phyloP scores from a whole-genome alignment of 495 filamentous ascomycete genomes.

The Geopyxis carbonaria region DNA sequence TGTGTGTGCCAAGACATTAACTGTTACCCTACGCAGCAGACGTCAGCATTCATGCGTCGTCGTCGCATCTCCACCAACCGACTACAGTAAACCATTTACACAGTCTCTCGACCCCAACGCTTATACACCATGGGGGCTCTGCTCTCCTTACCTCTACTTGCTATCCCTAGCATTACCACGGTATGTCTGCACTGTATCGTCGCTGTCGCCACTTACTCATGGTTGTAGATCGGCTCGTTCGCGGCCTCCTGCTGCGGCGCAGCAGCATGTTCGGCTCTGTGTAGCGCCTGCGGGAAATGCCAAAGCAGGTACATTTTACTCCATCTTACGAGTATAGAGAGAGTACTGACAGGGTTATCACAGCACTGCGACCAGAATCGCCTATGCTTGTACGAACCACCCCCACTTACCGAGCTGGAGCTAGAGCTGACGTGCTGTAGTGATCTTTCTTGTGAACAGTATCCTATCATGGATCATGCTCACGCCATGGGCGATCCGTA shows the following conservation, averaged over 20 bases:
- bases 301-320: constrained; percentile 59
- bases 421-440: constrained; percentile 9
- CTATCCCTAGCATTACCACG: constrained; percentile 67
- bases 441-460: constrained; percentile 89
- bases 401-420: constrained; percentile 2
- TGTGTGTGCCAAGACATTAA: no score
- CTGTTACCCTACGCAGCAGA: no score
- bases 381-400: constrained; percentile 47
- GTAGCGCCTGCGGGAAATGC: constrained; percentile 88
- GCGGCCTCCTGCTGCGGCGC: constrained; percentile 83
- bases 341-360: constrained; percentile 1
- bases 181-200: constrained; percentile 38
- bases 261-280: constrained; percentile 85
- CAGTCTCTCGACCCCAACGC: no score
- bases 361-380: constrained; percentile 91
- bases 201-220: constrained; percentile 7
- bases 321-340: not conserved
- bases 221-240: constrained; percentile 49
- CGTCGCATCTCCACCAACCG: no score
- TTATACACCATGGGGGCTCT: constrained; percentile 86
- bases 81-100: no score
- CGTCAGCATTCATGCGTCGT: no score
- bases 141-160: constrained; percentile 75
- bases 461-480: constrained; percentile 98
- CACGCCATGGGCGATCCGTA: constrained; percentile 95